Percentiles rank a stretch among this genome's conserved stretches.
phyloP scores from a whole-genome alignment of 208 protist genomes.

The Leishmania mexicana region DNA sequence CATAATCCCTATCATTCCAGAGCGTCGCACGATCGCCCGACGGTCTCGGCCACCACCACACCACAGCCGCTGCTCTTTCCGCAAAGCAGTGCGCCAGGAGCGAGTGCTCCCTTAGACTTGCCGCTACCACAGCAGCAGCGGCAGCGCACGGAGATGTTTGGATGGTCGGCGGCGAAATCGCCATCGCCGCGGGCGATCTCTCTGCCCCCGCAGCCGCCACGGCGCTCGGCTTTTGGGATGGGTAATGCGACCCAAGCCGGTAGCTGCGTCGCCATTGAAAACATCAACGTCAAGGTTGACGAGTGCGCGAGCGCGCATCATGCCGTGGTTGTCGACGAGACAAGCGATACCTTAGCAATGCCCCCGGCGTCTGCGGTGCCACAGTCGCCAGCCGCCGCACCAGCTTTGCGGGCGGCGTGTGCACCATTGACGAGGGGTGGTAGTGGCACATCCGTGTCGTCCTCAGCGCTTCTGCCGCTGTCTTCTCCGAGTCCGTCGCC shows the following conservation, averaged over 20 bases:
- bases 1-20: not conserved
- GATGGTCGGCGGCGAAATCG: not conserved
- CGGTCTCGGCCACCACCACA: not conserved
- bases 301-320: not conserved
- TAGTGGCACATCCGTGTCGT: not conserved
- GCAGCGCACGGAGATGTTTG: slow-evolving; percentile 9
- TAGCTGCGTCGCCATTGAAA: not conserved
- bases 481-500: slow-evolving; percentile 2
- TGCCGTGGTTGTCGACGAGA: not conserved
- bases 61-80: not conserved
- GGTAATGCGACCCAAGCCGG: not conserved
- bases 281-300: not conserved
- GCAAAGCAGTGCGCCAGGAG: slow-evolving; percentile 3
- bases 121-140: not conserved
- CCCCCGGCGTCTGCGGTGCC: not conserved
- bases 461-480: not conserved
- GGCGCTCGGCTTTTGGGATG: not conserved
- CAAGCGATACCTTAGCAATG: not conserved
- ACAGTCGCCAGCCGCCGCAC: not conserved
- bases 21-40: not conserved
- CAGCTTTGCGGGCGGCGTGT: not conserved
- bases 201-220: not conserved
- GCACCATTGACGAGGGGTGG: not conserved
- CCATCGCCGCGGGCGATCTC: not conserved
- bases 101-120: slow-evolving; percentile 1